Evolutionary conservation across 2,329 filamentous ascomycete species (phyloP), one percentile per base, ranked within the genome.

Genomic region (Tolypocladium ophioglossoides): DNA sequence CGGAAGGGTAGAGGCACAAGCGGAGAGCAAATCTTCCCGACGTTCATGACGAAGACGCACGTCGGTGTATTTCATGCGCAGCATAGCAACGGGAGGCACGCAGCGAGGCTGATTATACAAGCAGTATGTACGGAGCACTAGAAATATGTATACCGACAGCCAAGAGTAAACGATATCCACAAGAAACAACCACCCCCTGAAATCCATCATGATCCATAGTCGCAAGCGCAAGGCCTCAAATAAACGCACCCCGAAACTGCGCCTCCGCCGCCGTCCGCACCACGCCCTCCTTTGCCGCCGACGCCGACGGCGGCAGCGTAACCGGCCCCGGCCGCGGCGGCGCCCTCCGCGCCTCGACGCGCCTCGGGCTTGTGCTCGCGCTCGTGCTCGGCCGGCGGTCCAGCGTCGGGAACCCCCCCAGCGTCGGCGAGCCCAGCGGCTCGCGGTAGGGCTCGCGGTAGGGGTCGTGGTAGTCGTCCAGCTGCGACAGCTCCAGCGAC

Each of bases 311-410:
- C 2, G 68, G 61, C 12, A 69, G 53, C 6, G 66, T 66, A 8
- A 67, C 59, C 4, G 66, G 64, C 22, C 58, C 55, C 3, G 67
- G 67, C 16, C 66, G 57, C 24, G 69, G 68, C 7, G 68, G 68
- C 7, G 65, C 69, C 51, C 58, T 68, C 51, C 60, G 63, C 3
- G 64, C 66, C 53, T 70, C 68, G 1, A 68, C 57, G 10, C 66
- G 61, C 30, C 52, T 64, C 12, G 55, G 54, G 35, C 54, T 60
- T 9, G 20, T 32, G 5, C 39, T 40, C 14, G 38, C 46, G 27
- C 24, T 51, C 39, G 52, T 51, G 8, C 53, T 50, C n/a, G 59
- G 55, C 52, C 57, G 60, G 8, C 53, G 59, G 10, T 61, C 55
- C 24, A 59, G 49, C n/a, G 50, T 52, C 7, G 39, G 52, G 32